A percentile compares a stretch with the other conserved stretches of the same genome.
phyloP scores from a whole-genome alignment of 768 basidiomycete species.

The Amanita phalloides region DNA sequence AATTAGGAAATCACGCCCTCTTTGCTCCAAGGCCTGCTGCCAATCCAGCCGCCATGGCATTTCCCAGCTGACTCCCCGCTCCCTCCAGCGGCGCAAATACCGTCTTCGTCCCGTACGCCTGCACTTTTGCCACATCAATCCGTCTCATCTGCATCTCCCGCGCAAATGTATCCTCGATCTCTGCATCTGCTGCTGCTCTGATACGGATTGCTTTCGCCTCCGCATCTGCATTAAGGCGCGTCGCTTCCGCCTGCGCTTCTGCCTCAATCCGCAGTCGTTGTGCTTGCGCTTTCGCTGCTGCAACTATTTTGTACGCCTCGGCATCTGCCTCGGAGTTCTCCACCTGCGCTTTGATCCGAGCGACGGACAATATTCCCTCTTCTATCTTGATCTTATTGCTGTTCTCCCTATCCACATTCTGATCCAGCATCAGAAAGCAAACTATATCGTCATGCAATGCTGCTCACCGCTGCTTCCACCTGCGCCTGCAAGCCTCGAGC shows the following conservation, averaged over 20 bases:
- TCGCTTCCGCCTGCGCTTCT: constrained; percentile 69
- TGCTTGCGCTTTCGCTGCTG: constrained; percentile 67
- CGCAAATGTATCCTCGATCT: constrained; percentile 55
- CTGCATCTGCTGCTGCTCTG: constrained; percentile 52
- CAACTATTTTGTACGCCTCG: constrained; percentile 63
- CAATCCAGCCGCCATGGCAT: constrained; percentile 58
- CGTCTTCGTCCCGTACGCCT: constrained; percentile 59
- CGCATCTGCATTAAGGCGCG: constrained; percentile 62
- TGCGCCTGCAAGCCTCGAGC: constrained; percentile 79
- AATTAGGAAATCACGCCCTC: constrained; percentile 12
- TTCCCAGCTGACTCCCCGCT: constrained; percentile 45
- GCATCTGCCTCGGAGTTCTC: constrained; percentile 61
- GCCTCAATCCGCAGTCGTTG: constrained; percentile 64
- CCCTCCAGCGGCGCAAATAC: constrained; percentile 63
- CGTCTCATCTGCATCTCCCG: constrained; percentile 68
- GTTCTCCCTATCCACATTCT: constrained; percentile 84
- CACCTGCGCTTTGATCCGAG: constrained; percentile 63
- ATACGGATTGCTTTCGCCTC: constrained; percentile 60
- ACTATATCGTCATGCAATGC: not conserved
- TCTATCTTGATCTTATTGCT: constrained; percentile 83
- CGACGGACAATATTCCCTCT: constrained; percentile 68
- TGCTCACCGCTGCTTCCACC: constrained; percentile 70
- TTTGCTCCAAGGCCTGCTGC: constrained; percentile 49
- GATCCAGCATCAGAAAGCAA: not conserved
- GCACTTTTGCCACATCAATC: constrained; percentile 49